Evolutionary conservation across 2,329 filamentous ascomycete genomes (phyloP).

Genomic region (Macrophomina phaseolina): DNA sequence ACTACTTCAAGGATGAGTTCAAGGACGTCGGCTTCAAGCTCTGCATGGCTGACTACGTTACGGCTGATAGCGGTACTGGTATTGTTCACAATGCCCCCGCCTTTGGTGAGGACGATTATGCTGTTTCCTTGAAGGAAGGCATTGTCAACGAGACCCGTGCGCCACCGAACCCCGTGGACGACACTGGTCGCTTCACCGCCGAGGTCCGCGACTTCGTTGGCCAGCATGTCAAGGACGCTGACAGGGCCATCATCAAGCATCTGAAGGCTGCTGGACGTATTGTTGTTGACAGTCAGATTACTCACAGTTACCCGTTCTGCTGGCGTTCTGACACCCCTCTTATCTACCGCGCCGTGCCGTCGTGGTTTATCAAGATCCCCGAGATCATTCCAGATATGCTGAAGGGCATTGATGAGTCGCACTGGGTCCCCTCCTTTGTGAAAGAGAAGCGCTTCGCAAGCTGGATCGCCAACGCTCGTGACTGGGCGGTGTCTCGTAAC

Average conservation of each 20-base stretch:
- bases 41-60: conserved; percentile 84
- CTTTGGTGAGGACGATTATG: conserved; percentile 96
- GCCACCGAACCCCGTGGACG: conserved; percentile 92
- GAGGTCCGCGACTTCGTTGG: conserved; percentile 82
- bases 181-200: conserved; percentile 77
- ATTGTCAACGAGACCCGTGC: conserved; percentile 76
- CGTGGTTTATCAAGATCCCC: conserved; percentile 92
- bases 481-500: conserved; percentile 95
- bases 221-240: conserved; percentile 88
- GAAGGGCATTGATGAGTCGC: conserved; percentile 84
- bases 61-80: conserved; percentile 86
- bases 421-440: conserved; percentile 90
- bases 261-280: conserved; percentile 78
- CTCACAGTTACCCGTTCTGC: conserved; percentile 92
- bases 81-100: conserved; percentile 93
- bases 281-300: conserved; percentile 84
- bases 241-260: conserved; percentile 90
- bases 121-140: conserved; percentile 75
- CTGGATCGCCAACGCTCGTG: conserved; percentile 89
- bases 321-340: conserved; percentile 93
- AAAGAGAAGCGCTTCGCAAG: conserved; percentile 90
- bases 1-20: conserved; percentile 89
- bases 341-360: conserved; percentile 89
- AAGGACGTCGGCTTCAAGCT: conserved; percentile 84
- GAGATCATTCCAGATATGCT: conserved; percentile 86